phyloP scores from a whole-genome alignment of 306 rosid genomes.

The Vigna trinervia region DNA sequence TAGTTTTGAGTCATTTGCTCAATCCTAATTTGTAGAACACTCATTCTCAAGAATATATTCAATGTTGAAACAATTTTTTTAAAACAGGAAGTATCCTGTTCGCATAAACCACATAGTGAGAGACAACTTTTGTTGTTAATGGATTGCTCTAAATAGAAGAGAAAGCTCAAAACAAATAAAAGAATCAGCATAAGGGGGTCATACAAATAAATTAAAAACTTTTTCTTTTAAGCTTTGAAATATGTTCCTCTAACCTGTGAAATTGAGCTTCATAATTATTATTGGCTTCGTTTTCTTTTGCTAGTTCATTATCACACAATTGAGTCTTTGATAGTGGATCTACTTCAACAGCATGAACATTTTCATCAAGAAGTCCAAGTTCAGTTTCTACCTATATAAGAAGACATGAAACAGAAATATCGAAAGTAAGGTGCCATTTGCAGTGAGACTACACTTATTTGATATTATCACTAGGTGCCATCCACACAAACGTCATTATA shows the following conservation, averaged over 20 bases:
- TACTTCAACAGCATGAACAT: constrained; percentile 53
- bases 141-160: constrained; percentile 1
- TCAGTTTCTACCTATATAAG: constrained; percentile 66
- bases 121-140: neutral
- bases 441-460: constrained; percentile 24
- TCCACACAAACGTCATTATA: neutral
- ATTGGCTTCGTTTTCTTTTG: constrained; percentile 66
- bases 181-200: constrained; percentile 15
- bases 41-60: constrained; percentile 5
- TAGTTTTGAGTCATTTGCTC: too few relatives aligned
- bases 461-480: constrained; percentile 15
- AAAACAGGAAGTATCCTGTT: constrained; percentile 21
- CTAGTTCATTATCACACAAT: constrained; percentile 66
- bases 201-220: constrained; percentile 3
- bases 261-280: constrained; percentile 64
- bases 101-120: neutral
- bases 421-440: constrained; percentile 24
- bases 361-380: constrained; percentile 59
- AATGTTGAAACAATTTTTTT: constrained; percentile 17
- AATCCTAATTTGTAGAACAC: constrained; percentile 1
- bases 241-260: constrained; percentile 57
- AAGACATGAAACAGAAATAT: constrained; percentile 40
- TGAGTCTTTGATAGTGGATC: constrained; percentile 63
- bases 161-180: constrained; percentile 8
- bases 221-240: constrained; percentile 34